These are phyloP conservation scores for Colletotrichum theobromicola DNA, from an alignment of 2,329 filamentous ascomycete genomes.

Conservation along the genomic window DNA sequence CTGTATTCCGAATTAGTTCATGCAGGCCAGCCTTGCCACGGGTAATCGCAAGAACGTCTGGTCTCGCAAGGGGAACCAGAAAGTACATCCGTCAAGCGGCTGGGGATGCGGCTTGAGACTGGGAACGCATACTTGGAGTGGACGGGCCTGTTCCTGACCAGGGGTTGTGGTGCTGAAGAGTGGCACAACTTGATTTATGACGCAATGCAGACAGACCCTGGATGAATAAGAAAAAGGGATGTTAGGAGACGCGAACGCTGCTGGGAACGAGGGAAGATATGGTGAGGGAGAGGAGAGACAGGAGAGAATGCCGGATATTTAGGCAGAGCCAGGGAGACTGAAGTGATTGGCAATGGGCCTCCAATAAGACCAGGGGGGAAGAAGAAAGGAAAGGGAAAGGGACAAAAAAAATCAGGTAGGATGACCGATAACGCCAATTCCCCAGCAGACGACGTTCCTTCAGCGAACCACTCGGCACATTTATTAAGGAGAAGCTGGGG, in stretches of 20 bases:
- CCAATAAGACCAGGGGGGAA: neutral
- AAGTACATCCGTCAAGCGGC: constrained; percentile 1
- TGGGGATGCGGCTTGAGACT: constrained; percentile 10
- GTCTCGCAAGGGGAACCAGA: constrained; percentile 6
- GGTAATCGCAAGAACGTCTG: neutral
- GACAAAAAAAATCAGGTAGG: neutral
- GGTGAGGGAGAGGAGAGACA: constrained; percentile 15
- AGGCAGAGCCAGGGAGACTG: constrained; percentile 16
- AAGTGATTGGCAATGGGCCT: constrained; percentile 19
- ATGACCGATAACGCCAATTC: constrained; percentile 15
- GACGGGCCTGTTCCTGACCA: neutral
- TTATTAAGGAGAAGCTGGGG: constrained; percentile 26
- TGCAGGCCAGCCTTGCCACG: constrained; percentile 21
- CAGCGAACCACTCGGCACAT: constrained; percentile 21
- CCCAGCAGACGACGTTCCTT: constrained; percentile 4
- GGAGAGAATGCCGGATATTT: constrained; percentile 21
- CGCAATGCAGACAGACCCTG: constrained; percentile 7
- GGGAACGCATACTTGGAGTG: constrained; percentile 7
- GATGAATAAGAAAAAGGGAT: neutral
- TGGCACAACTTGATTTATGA: constrained; percentile 7
- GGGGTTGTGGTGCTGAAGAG: neutral
- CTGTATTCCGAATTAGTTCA: constrained; percentile 22
- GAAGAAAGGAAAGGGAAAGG: neutral
- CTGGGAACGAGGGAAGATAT: neutral
- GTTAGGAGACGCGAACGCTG: neutral